Percentiles rank a stretch among this genome's conserved stretches.
Evolutionary conservation across 805 yeast genomes (phyloP).

Genomic region (Wickerhamomyces kurtzmanii): DNA sequence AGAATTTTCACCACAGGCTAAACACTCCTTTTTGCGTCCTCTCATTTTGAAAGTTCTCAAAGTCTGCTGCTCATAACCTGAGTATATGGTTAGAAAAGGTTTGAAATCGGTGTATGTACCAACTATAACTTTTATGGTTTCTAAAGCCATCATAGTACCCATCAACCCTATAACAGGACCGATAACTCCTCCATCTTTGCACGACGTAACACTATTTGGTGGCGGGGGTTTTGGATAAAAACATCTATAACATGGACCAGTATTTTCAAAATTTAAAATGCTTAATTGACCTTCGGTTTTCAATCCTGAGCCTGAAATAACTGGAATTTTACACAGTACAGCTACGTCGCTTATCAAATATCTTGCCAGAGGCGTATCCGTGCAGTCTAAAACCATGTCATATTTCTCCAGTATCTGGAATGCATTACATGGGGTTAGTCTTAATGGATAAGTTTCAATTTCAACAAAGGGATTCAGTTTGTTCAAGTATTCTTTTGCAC

Average conservation of each 20-base stretch:
- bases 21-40: slow-evolving; percentile 47
- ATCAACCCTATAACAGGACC: slow-evolving; percentile 95
- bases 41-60: slow-evolving; percentile 77
- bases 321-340: slow-evolving; percentile 55
- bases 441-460: slow-evolving; percentile 39
- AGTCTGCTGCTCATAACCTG: slow-evolving; percentile 57
- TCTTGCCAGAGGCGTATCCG: slow-evolving; percentile 85
- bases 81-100: slow-evolving; percentile 63
- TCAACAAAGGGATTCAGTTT: slow-evolving; percentile 61
- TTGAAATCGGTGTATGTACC: slow-evolving; percentile 47
- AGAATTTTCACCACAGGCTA: slow-evolving; percentile 50
- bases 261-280: slow-evolving; percentile 51
- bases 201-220: slow-evolving; percentile 70
- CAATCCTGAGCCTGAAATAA: slow-evolving; percentile 88
- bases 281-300: slow-evolving; percentile 86
- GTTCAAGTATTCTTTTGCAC: slow-evolving; percentile 51
- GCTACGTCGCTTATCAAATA: slow-evolving; percentile 82
- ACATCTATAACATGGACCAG: slow-evolving; percentile 93
- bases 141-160: slow-evolving; percentile 85
- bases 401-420: slow-evolving; percentile 51
- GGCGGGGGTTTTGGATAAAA: slow-evolving; percentile 88
- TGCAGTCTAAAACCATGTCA: slow-evolving; percentile 83
- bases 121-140: slow-evolving; percentile 66
- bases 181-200: slow-evolving; percentile 88
- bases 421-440: slow-evolving; percentile 48